These are phyloP conservation scores for Colletotrichum chlorophyti DNA, from an alignment of 2,329 filamentous ascomycete genomes.

Conservation along the genomic window DNA sequence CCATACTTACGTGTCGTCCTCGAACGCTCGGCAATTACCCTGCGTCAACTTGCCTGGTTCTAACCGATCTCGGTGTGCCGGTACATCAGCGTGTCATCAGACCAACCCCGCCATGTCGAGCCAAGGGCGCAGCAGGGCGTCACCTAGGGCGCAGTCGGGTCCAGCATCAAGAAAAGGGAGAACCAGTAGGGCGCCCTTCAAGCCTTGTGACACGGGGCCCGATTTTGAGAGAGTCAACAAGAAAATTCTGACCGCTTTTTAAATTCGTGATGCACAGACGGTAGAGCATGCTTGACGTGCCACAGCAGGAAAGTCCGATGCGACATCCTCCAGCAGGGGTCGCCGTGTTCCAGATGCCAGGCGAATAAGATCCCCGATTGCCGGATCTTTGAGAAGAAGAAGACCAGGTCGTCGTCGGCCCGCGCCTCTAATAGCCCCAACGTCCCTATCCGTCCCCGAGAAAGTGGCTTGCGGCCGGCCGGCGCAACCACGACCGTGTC, in stretches of 20 bases:
- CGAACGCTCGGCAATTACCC: no score
- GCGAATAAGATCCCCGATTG: conserved; percentile 49
- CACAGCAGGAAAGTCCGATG: conserved; percentile 59
- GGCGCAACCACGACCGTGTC: conserved; percentile 34
- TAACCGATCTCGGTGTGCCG: no score
- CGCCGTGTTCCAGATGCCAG: conserved; percentile 56
- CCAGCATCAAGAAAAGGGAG: conserved; percentile 3
- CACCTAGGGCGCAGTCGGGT: not conserved
- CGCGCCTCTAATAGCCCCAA: conserved; percentile 33
- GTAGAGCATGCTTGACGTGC: conserved; percentile 53
- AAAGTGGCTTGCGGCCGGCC: conserved; percentile 32
- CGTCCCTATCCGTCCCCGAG: conserved; percentile 53
- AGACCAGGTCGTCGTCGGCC: conserved; percentile 48
- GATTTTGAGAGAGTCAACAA: not conserved
- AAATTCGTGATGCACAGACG: conserved; percentile 32
- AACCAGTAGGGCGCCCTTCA: conserved; percentile 20
- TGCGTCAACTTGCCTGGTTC: no score
- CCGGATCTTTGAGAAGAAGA: conserved; percentile 57
- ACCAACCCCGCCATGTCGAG: not conserved
- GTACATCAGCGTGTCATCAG: not conserved
- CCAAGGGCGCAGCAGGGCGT: conserved; percentile 2
- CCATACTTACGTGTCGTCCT: no score
- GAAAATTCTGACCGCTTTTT: not conserved
- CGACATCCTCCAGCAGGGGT: conserved; percentile 52
- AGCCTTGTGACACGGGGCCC: not conserved